Base-by-base conservation (phyloP, 2,329 filamentous ascomycete genomes). In the Davidsoniella eucalypti region DNA sequence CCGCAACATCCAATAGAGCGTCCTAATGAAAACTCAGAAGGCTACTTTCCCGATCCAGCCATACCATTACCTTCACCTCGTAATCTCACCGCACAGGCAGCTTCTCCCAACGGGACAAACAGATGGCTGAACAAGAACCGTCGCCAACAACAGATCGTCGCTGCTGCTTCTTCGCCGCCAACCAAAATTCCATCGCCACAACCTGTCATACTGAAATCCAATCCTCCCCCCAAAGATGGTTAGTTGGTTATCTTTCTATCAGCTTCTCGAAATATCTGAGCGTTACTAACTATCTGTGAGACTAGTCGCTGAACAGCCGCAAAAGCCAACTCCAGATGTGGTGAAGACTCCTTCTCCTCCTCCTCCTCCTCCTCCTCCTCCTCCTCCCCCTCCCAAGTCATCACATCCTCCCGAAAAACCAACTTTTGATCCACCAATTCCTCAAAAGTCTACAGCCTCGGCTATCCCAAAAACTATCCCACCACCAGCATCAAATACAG, bases 1-100 rank as follows among this genome's bases (percentile, higher is more conserved):
- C 88, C 88, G 16, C 40, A 38, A 25, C 29, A 36, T 37, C 21
- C 21, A 21, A 10, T 52, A 12, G 46, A 52, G 18, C 51, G 46
- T n/a, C 56, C 60, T 2, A 64, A 65, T 47, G 56, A 64, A 33
- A 43, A 46, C n/a, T 53, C 54, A 12, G 43, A 53, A n/a, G 48
- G 42, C 18, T 56, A 56, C 26, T 53, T 53, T 29, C 52, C 52
- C 21, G 9, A 23, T 9, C 16, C 44, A 25, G 4, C 2, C 10
- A 33, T 33, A 5, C 25, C 29, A 58, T 46, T 53, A 58, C 55
- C 51, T 56, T 54, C 52, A 58, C 44, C 52, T 21, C 47, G 42
- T 6, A 29, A 40, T 9, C 33, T 23, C 8, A 3, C 47, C 52
- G 26, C 60, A 61, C 48, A 59, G 71, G 51, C 64, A 69, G 23